phyloP scores from a whole-genome alignment of 1,284 basidiomycete genomes.

The Termitomyces sp. region DNA sequence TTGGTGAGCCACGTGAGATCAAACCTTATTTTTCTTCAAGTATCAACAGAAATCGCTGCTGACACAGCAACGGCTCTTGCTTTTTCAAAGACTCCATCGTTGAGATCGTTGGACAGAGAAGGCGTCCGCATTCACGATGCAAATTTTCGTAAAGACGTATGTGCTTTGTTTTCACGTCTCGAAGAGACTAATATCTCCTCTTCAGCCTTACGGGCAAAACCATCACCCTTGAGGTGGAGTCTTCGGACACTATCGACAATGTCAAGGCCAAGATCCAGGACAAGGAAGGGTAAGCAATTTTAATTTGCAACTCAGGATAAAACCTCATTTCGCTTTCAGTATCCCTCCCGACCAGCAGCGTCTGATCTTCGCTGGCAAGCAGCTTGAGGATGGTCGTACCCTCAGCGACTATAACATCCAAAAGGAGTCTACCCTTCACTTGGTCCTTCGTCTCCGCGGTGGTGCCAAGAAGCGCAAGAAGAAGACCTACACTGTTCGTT shows the following conservation, averaged over 20 bases:
- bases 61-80: constrained; percentile 40
- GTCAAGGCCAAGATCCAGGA: constrained; percentile 96
- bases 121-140: constrained; percentile 72
- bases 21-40: constrained; percentile 15
- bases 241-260: constrained; percentile 96
- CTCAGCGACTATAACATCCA: constrained; percentile 88
- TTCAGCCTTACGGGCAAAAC: constrained; percentile 96
- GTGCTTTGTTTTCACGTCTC: constrained; percentile 23
- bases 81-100: constrained; percentile 87
- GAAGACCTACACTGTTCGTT: constrained; percentile 90
- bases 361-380: constrained; percentile 97
- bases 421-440: constrained; percentile 77
- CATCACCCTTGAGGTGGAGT: constrained; percentile 96
- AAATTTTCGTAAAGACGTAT: constrained; percentile 94
- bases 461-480: constrained; percentile 99
- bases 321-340: constrained; percentile 31
- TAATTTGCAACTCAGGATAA: constrained; percentile 2
- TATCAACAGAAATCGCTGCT: constrained; percentile 18
- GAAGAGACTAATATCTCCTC: constrained; percentile 13
- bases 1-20: constrained; percentile 9
- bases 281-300: constrained; percentile 76
- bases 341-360: constrained; percentile 97
- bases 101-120: constrained; percentile 79
- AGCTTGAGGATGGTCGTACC: constrained; percentile 92
- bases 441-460: constrained; percentile 93